A percentile compares a stretch with the other conserved stretches of the same genome.
phyloP scores from a whole-genome alignment of 2,329 filamentous ascomycete genomes.

The Pseudogymnoascus sp. region DNA sequence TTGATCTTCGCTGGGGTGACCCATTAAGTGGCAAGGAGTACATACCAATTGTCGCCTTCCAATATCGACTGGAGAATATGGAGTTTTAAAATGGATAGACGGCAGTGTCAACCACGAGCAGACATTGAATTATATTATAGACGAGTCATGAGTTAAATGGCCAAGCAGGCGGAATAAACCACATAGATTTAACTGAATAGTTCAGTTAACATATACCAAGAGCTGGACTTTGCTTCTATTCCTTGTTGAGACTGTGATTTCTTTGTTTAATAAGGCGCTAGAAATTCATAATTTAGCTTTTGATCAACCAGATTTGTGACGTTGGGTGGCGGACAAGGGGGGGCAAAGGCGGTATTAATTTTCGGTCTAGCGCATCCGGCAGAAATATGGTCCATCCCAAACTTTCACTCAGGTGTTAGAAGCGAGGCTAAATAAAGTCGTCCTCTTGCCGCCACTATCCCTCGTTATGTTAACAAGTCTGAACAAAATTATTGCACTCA shows the following conservation, averaged over 20 bases:
- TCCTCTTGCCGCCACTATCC: constrained; percentile 1
- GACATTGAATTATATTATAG: neutral
- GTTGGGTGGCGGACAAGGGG: neutral
- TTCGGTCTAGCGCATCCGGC: neutral
- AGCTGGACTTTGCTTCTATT: neutral
- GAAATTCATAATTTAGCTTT: neutral
- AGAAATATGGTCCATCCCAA: constrained; percentile 3
- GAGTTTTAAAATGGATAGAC: constrained; percentile 5
- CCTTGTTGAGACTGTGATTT: neutral
- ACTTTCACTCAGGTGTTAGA: neutral
- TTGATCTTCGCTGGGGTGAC: neutral
- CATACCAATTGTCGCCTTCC: neutral
- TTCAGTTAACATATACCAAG: neutral
- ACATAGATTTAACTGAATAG: neutral
- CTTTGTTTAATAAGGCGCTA: neutral
- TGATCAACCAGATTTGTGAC: neutral
- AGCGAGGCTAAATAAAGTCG: constrained; percentile 3
- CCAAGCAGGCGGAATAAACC: neutral
- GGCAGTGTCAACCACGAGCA: neutral
- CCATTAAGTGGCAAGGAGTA: neutral
- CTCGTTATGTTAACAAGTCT: constrained; percentile 2
- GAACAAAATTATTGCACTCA: neutral
- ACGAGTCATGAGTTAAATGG: neutral
- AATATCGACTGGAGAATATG: neutral
- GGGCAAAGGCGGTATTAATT: neutral